Percentiles rank a stretch among this genome's conserved stretches.
These are phyloP conservation scores for Rosa chinensis DNA, from an alignment of 306 rosid species.

Conservation along the genomic window DNA sequence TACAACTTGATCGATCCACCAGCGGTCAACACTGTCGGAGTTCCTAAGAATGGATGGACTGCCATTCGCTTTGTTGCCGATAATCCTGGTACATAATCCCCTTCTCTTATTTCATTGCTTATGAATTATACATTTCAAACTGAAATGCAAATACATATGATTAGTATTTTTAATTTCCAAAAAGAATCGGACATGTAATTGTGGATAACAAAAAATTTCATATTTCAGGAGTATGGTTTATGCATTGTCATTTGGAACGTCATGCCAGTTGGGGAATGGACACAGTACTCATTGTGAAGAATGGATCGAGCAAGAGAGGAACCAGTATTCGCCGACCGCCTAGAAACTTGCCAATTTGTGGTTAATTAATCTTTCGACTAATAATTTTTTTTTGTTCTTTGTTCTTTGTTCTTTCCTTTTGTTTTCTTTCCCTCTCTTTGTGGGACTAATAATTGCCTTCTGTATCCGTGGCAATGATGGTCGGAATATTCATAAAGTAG, in stretches of 20 bases:
- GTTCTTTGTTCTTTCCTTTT: neutral
- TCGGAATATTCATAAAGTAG: too few species aligned
- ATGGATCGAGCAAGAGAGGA: constrained; percentile 1
- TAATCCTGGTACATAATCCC: constrained; percentile 25
- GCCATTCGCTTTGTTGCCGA: constrained; percentile 32
- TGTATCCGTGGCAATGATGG: neutral
- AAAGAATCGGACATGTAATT: neutral
- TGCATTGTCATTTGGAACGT: constrained; percentile 17
- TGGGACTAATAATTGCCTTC: neutral
- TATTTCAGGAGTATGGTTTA: constrained; percentile 9
- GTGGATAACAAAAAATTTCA: neutral
- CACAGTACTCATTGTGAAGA: constrained; percentile 24
- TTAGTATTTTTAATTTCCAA: neutral
- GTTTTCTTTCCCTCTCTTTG: neutral
- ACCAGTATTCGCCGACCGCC: constrained; percentile 20
- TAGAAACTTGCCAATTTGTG: neutral
- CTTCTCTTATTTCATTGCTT: neutral
- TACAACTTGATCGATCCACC: constrained; percentile 35
- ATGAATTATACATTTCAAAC: too few species aligned
- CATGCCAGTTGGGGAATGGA: constrained; percentile 30
- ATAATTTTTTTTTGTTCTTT: neutral
- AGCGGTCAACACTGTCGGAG: constrained; percentile 19
- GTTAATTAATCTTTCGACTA: neutral
- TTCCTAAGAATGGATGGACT: constrained; percentile 37
- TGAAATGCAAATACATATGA: too few species aligned